Base-by-base conservation (phyloP, 2,329 filamentous ascomycete species). In the Botrytis medusae region DNA sequence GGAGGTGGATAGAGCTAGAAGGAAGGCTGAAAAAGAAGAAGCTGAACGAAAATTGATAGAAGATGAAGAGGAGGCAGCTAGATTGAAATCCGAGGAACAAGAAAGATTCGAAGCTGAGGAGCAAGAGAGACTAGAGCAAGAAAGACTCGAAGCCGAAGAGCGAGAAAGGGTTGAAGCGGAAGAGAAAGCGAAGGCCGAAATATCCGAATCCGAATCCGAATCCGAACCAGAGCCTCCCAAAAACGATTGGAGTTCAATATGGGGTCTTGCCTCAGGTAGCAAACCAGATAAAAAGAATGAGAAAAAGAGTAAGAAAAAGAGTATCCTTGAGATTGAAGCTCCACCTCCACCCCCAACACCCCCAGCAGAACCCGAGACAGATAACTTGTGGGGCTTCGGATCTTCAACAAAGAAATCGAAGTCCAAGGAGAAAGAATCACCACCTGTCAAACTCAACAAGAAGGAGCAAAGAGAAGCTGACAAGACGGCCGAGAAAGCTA, bases 381-480 rank as follows among this genome's bases (percentile, higher is more conserved):
- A 84, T 70, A 64, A 60, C 29, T 78, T 74, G 77, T 71, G 84
- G 82, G 82, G 82, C 54, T 77, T 81, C 68, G 79, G 79, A 29
- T 78, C 75, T 57, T 73, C 77, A 76, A 74, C 79, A 72, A 76
- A 78, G 73, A 84, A 83, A 74, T 82, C 81, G 42, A 86, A 84
- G 72, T 81, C 82, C 59, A 85, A 85, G 76, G 81, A 83, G 57
- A 84, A 84, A 51, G 84, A 83, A 76, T 80, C 67, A 40, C 74
- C 76, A 18, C 77, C 79, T 9, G 61, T 76, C n/a, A 87, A 85
- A 78, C 80, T 87, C 60, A 84, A 79, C 78, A 85, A 86, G 76
- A 87, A 85, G 74, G 86, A 87, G 77, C 83, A 85, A 29, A 84
- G 85, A 77, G 86, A 86, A 77, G 84, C 86, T 6, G 77, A 77